These are phyloP conservation scores for Scenedesmus sp. DNA, from an alignment of 163 green algal species.

Conservation along the genomic window DNA sequence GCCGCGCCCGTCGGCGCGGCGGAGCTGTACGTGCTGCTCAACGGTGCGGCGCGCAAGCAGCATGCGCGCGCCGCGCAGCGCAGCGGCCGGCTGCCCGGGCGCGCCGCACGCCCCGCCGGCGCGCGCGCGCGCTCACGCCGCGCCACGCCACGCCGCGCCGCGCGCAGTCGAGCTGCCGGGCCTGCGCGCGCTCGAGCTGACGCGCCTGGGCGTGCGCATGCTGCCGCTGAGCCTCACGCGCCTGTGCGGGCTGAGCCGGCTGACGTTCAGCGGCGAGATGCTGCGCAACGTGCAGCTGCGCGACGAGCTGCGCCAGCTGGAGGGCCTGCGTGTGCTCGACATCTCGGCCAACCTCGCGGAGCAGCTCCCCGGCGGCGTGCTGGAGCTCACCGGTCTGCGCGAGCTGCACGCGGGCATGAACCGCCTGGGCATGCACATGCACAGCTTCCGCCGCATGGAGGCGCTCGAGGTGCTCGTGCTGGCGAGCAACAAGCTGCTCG, in stretches of 20 bases:
- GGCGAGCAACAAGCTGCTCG: slow-evolving; percentile 44
- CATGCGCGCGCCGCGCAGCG: too few relatives aligned
- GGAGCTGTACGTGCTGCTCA: slow-evolving; percentile 42
- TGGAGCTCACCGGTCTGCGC: slow-evolving; percentile 17
- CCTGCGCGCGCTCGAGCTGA: slow-evolving; percentile 31
- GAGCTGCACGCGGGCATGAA: slow-evolving; percentile 48
- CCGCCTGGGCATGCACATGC: slow-evolving; percentile 27
- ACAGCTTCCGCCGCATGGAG: slow-evolving; percentile 22
- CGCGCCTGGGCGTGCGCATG: slow-evolving; percentile 34
- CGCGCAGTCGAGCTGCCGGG: slow-evolving; percentile 25
- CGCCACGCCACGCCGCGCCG: too few relatives aligned
- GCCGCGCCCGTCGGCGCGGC: slow-evolving; percentile 2
- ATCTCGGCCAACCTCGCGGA: slow-evolving; percentile 38
- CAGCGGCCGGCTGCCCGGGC: background rate
- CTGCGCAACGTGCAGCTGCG: slow-evolving; percentile 41
- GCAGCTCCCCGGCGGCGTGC: slow-evolving; percentile 28
- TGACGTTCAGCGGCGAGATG: slow-evolving; percentile 43
- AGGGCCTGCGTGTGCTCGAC: slow-evolving; percentile 32
- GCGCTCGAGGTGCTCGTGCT: slow-evolving; percentile 32
- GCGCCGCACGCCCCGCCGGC: too few relatives aligned
- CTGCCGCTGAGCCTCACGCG: slow-evolving; percentile 29
- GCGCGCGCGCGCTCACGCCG: too few relatives aligned
- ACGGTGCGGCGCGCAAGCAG: slow-evolving; percentile 6
- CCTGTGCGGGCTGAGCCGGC: slow-evolving; percentile 26
- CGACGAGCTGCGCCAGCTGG: slow-evolving; percentile 33